Percentiles rank a stretch among this genome's conserved stretches.
These are phyloP conservation scores for Rhododendron ferrugineum DNA, from an alignment of 148 eudicot genomes.

Conservation along the genomic window DNA sequence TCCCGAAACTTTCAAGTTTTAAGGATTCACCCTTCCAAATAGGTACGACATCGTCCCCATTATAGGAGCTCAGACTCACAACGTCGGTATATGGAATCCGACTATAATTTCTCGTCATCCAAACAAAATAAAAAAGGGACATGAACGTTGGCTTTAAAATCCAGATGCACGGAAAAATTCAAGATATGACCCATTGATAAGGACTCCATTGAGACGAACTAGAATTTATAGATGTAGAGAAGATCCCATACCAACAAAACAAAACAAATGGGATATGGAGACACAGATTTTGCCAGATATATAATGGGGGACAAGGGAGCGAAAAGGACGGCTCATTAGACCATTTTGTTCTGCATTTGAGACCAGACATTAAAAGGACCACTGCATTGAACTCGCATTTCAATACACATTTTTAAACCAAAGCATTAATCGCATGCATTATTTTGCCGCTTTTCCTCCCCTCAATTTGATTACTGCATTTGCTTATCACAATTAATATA, in stretches of 20 bases:
- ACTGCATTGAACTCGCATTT: slow-evolving; percentile 3
- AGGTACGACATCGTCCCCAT: background rate
- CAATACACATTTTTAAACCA: background rate
- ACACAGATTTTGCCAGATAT: slow-evolving; percentile 6
- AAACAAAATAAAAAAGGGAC: too few relatives aligned
- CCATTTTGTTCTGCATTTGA: slow-evolving; percentile 1
- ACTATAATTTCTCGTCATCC: too few relatives aligned
- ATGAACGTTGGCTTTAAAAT: too few relatives aligned
- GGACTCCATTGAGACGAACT: too few relatives aligned
- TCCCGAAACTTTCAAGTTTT: background rate
- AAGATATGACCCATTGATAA: too few relatives aligned
- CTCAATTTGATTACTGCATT: too few relatives aligned
- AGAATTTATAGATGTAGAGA: too few relatives aligned
- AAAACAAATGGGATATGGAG: background rate
- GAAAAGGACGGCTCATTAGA: slow-evolving; percentile 17
- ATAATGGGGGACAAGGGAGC: background rate
- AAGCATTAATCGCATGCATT: background rate
- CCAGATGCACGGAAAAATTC: too few relatives aligned
- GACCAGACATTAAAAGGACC: slow-evolving; percentile 5
- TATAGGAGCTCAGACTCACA: too few relatives aligned
- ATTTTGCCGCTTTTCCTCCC: background rate
- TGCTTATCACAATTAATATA: too few relatives aligned
- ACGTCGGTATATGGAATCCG: too few relatives aligned
- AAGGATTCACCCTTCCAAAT: background rate
- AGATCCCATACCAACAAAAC: background rate